Evolutionary conservation across 2,329 filamentous ascomycete species (phyloP).

Genomic region (Curvularia sp.): DNA sequence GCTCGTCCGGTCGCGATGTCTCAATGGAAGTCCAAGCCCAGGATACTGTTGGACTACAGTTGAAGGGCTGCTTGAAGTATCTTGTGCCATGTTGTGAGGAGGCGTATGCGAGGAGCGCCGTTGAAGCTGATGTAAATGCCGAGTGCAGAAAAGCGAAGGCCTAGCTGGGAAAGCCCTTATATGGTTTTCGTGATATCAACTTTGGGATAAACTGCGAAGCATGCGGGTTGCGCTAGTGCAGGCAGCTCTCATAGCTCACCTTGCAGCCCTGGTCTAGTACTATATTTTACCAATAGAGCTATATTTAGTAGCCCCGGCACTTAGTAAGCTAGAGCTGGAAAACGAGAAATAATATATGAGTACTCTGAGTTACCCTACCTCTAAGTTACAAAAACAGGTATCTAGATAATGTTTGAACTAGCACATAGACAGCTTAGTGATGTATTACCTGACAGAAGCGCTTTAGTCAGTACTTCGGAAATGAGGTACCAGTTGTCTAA

Average conservation of each 20-base stretch:
- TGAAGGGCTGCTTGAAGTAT: background rate
- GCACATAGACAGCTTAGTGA: too few species aligned
- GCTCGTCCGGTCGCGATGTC: background rate
- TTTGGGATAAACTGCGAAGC: background rate
- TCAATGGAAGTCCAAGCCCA: conserved; percentile 30
- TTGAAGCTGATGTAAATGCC: background rate
- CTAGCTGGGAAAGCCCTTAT: background rate
- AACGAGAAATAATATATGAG: too few species aligned
- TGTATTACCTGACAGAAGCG: too few species aligned
- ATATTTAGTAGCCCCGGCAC: too few species aligned
- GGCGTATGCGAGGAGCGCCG: background rate
- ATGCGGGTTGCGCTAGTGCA: background rate
- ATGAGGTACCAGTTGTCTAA: too few species aligned
- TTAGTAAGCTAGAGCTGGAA: too few species aligned
- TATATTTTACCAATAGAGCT: too few species aligned
- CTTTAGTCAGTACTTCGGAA: too few species aligned
- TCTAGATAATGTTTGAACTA: too few species aligned
- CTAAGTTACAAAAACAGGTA: too few species aligned
- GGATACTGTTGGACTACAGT: conserved; percentile 17
- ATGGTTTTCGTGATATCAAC: background rate
- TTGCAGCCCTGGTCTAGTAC: too few species aligned
- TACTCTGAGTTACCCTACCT: too few species aligned
- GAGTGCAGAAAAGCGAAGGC: background rate
- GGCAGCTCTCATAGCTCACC: background rate
- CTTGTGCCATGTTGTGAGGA: background rate